phyloP scores from a whole-genome alignment of 192 early-diverging fungal genomes.

The Coemansia sp. region DNA sequence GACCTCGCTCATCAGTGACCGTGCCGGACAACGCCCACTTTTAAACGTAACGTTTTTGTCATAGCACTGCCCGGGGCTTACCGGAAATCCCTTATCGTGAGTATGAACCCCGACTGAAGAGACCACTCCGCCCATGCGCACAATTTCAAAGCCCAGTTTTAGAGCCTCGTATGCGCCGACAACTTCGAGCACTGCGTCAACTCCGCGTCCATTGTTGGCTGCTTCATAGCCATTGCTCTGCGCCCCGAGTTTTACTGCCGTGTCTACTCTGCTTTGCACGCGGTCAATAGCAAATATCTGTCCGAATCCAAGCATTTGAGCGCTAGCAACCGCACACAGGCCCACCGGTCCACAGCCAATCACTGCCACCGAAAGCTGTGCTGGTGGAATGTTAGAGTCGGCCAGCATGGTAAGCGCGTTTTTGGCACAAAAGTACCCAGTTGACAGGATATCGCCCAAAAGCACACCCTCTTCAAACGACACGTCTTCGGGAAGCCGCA shows the following conservation, averaged over 20 bases:
- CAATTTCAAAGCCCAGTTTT: constrained; percentile 41
- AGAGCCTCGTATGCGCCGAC: constrained; percentile 54
- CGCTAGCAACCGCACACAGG: constrained; percentile 49
- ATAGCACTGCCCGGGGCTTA: constrained; percentile 56
- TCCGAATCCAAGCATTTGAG: constrained; percentile 38
- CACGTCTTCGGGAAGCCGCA: constrained; percentile 33
- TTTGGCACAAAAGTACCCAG: constrained; percentile 58
- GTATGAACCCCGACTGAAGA: constrained; percentile 59
- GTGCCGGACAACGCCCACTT: constrained; percentile 56
- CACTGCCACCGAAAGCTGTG: constrained; percentile 42
- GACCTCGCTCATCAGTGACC: constrained; percentile 47
- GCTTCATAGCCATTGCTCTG: constrained; percentile 11
- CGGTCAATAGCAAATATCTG: constrained; percentile 48
- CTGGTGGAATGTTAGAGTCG: constrained; percentile 13
- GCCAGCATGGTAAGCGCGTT: constrained; percentile 47
- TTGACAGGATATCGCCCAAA: constrained; percentile 57
- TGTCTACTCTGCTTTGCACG: constrained; percentile 42
- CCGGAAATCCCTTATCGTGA: constrained; percentile 53
- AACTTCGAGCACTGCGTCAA: constrained; percentile 57
- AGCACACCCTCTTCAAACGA: constrained; percentile 52
- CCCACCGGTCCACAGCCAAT: constrained; percentile 62
- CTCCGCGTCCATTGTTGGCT: constrained; percentile 39
- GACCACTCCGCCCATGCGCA: constrained; percentile 56
- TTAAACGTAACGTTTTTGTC: constrained; percentile 59
- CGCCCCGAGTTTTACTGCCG: constrained; percentile 48